A percentile compares a stretch with the other conserved stretches of the same genome.
phyloP scores from a whole-genome alignment of 2,329 filamentous ascomycete species.

The Bipolaris cookei region DNA sequence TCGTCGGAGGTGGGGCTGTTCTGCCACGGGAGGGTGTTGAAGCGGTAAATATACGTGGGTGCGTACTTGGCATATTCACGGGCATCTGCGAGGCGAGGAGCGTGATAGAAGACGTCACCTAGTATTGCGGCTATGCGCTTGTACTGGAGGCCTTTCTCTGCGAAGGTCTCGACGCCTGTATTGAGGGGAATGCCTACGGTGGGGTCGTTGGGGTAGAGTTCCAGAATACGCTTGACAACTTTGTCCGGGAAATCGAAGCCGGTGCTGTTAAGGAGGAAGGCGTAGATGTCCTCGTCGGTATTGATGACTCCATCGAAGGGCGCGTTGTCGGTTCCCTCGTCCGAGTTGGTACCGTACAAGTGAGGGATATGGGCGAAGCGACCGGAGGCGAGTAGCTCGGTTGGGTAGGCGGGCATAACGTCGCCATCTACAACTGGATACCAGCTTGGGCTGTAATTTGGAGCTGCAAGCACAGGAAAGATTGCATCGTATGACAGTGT shows the following conservation, averaged over 20 bases:
- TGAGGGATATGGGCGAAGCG: slow-evolving; percentile 69
- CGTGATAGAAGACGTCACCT: slow-evolving; percentile 65
- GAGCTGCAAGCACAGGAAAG: slow-evolving; percentile 59
- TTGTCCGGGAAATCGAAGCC: slow-evolving; percentile 41
- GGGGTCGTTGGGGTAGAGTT: slow-evolving; percentile 46
- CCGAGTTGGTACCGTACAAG: slow-evolving; percentile 68
- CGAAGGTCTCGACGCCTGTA: slow-evolving; percentile 40
- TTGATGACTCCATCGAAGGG: slow-evolving; percentile 61
- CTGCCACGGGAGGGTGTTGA: slow-evolving; percentile 56
- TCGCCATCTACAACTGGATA: slow-evolving; percentile 63
- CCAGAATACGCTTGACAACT: slow-evolving; percentile 42
- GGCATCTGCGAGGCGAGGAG: slow-evolving; percentile 55
- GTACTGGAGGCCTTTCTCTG: slow-evolving; percentile 54
- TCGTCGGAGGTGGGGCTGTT: slow-evolving; percentile 42
- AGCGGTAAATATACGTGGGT: slow-evolving; percentile 66
- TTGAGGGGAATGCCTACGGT: slow-evolving; percentile 43
- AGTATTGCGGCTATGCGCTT: slow-evolving; percentile 60
- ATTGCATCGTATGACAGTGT: slow-evolving; percentile 65
- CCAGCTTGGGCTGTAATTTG: slow-evolving; percentile 46
- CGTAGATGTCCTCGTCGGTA: slow-evolving; percentile 58
- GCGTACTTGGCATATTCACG: slow-evolving; percentile 57
- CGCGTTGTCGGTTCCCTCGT: slow-evolving; percentile 68
- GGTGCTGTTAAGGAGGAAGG: slow-evolving; percentile 43
- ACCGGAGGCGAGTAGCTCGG: slow-evolving; percentile 62
- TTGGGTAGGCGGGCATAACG: slow-evolving; percentile 61